Evolutionary conservation across 2,329 filamentous ascomycete species (phyloP), one percentile per base, ranked within the genome.

Genomic region (Aspergillus puulaauensis): DNA sequence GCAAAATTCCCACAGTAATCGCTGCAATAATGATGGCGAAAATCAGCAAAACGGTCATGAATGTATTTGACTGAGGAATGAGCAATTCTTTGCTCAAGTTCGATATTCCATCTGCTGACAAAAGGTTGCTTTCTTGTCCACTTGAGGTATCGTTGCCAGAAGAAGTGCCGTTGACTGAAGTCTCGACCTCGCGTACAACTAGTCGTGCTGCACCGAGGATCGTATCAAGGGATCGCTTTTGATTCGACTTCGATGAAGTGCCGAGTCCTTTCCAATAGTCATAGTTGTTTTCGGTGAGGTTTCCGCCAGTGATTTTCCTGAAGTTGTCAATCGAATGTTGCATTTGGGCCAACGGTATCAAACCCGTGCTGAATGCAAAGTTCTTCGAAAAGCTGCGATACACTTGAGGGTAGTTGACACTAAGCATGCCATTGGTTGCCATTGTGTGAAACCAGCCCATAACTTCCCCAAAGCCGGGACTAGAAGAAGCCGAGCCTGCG

Each of bases 371-470:
- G 80, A 97, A 98, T 47, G 82, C 93, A 73, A 99, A 98, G 78
- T 98, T 98, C 78, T 90, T 90, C 61, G 89, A 80, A 76, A 96
- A 99, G 73, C 87, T 93, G 65, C 88, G 86, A 78, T 98, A 98
- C 39, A 98, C 86, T 37, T 86, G 81, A 4, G 95, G 95, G 65
- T 96, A 92, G 67, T 88, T 85, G 67, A 96, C 93, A 59, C 90
- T 96, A 73, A 96, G 82, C 95, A 98, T 98, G 64, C 95, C 93
- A 75, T 95, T 97, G 80, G 95, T 89, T 27, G 95, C 92, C 82
- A 98, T 90, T 50, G 89, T 88, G 76, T 98, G 93, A 75, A 98
- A 96, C 85, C 90, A 96, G 61, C 88, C 87, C 64, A 96, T 83
- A 48, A 96, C 87, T 69, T 97, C 91, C 45, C 82, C 83, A 72